Evolutionary conservation across 176 grass and related monocot species (phyloP), one percentile per base, ranked within the genome.

Genomic region (Triticum turgidum): DNA sequence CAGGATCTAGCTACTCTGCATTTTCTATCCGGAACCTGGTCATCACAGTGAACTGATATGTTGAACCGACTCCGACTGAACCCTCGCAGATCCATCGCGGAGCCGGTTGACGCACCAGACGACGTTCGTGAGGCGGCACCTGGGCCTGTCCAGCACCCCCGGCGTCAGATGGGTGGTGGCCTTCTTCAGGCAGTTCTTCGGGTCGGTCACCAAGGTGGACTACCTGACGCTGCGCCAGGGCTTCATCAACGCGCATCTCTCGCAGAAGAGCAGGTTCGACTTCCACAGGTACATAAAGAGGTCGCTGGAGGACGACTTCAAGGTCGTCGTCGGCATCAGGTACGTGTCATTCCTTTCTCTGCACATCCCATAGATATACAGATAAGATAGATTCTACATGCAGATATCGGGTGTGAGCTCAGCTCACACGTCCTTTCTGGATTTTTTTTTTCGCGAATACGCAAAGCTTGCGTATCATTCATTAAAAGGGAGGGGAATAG

Each of bases 281-380:
- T 98, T 98, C 74, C 93, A 93, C 13, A 90, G 89, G 82, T 98
- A 94, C 88, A 92, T 98, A 69, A 98, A 98, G 78, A 77, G 91
- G 32, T 95, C 93, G 6, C 49, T 98, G 63, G 91, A 98, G 37
- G 96, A 98, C 25, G 96, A 98, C 65, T 98, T 98, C 76, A 92
- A 98, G 71, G 90, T 94, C 1, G 93, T 95, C 27, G 96, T 98
- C 1, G 89, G 96, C 54, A 95, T 98, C 78, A 95, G 96, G 49
- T 52, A 17, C 1, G 21, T 72, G 13, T 0, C 17, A 41, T 32
- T 35, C n/a, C 44, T 69, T 0, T 44, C 41, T 44, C 41, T 42
- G 2, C 38, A 1, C 37, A 35, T 0, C 34, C 34, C 4, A 35
- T 35, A 35, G 34, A 35, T 35, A 35, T 35, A 35, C 34, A 35